Evolutionary conservation across 352 stramenopile genomes (phyloP).

Genomic region (Phytopythium cucurbitacearum): DNA sequence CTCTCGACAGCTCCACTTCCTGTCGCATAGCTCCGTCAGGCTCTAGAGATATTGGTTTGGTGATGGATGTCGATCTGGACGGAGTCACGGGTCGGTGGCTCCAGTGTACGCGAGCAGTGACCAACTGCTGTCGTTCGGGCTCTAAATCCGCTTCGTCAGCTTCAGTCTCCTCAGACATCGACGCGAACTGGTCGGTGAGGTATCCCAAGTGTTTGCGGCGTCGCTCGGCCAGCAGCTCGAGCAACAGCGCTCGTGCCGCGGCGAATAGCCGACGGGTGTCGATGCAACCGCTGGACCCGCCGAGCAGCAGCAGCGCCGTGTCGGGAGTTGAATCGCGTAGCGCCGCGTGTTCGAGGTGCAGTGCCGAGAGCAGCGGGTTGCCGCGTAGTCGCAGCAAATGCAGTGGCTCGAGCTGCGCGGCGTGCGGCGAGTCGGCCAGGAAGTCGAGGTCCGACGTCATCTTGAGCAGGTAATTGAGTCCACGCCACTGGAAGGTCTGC

Average conservation of each 20-base stretch:
- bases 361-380: conserved; percentile 60
- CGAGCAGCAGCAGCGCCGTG: conserved; percentile 24
- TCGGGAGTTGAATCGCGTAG: conserved; percentile 20
- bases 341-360: conserved; percentile 56
- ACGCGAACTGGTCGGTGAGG: conserved; percentile 3
- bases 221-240: conserved; percentile 28
- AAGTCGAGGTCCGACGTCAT: conserved; percentile 69
- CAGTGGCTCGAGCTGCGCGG: conserved; percentile 31
- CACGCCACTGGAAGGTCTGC: conserved; percentile 60
- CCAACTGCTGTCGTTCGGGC: background rate
- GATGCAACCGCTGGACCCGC: conserved; percentile 42
- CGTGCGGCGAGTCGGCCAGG: conserved; percentile 22
- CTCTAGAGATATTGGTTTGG: too few relatives aligned
- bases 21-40: conserved; percentile 26
- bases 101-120: conserved; percentile 27
- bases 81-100: conserved; percentile 30
- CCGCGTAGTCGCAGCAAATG: conserved; percentile 38
- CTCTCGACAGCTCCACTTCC: conserved; percentile 43
- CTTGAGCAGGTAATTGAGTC: conserved; percentile 79
- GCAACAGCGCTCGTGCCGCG: conserved; percentile 40
- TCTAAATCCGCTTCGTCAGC: too few relatives aligned
- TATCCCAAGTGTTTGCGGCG: conserved; percentile 3
- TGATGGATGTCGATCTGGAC: background rate
- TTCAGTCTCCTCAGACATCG: background rate
- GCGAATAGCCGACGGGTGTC: conserved; percentile 55